Evolutionary conservation across 2,329 filamentous ascomycete species (phyloP), one percentile per base, ranked within the genome.

Genomic region (Ramichloridium luteum): DNA sequence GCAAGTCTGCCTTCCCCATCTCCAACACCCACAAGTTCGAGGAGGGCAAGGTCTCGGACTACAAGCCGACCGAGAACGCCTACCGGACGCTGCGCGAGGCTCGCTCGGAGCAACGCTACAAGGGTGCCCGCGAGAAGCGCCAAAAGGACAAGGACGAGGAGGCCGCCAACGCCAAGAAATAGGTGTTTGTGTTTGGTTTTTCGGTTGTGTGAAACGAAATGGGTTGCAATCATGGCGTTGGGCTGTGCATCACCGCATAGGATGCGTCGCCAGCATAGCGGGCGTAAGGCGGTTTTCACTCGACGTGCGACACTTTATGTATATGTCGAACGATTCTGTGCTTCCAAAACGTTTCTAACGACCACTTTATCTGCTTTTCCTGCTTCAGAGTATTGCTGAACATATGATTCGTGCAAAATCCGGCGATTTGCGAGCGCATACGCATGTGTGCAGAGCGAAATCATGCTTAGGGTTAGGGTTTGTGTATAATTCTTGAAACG

Each of bases 101-200:
- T 50, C 79, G 90, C 66, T 77, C 75, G 61, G 81, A 92, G 58
- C 77, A 80, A 56, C 80, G 86, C 62, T 70, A 80, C 57, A 64
- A 72, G 46, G 90, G 90, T 66, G 72, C 72, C 57, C 77, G 85
- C 62, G 86, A 92, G 74, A 96, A 96, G 85, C 79, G 90, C 58
- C 77, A 72, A 53, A 81, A 79, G 73, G 82, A 83, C 55, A 88
- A 80, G 71, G 80, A 77, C 53, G 82, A 86, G 60, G 82, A 80
- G 58, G 80, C 80, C 61, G 70, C 69, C 57, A 57, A 64, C 48
- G 74, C 75, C 65, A 88, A 88, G 80, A 88, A 90, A 78, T 88
- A 85, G 52, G 53, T 18, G 16, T 16, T n/a, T 14, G 23, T 26
- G 13, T 32, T 35, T 17, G 34, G 34, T 16, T 6, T 25, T 36